These are phyloP conservation scores for Lycium ferocissimum DNA, from an alignment of 257 asterid species.

Conservation along the genomic window DNA sequence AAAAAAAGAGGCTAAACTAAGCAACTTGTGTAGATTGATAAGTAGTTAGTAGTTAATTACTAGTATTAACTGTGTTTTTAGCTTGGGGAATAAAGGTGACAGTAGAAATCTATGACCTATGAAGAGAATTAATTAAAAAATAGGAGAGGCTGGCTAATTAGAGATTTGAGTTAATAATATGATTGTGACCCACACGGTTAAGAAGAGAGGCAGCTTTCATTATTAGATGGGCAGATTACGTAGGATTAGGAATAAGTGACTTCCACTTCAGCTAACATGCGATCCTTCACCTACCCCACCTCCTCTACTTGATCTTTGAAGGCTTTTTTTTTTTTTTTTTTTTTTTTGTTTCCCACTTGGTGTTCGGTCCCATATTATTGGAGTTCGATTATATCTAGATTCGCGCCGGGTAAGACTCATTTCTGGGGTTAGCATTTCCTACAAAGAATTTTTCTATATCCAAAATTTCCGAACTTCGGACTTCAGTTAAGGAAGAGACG, in stretches of 20 bases:
- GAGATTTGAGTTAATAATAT: slow-evolving; percentile 16
- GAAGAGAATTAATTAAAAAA: neutral
- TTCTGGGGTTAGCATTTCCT: too few species aligned
- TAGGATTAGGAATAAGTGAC: slow-evolving; percentile 43
- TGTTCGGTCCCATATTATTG: too few species aligned
- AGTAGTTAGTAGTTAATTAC: neutral
- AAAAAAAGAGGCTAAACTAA: neutral
- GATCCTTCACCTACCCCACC: neutral
- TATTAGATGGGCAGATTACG: slow-evolving; percentile 43
- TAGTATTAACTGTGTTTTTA: neutral
- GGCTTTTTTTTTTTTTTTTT: too few species aligned
- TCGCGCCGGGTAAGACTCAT: too few species aligned
- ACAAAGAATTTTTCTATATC: too few species aligned
- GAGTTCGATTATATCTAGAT: too few species aligned
- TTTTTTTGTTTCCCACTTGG: too few species aligned
- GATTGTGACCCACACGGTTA: slow-evolving; percentile 41
- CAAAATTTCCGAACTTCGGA: too few species aligned
- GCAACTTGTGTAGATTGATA: slow-evolving; percentile 7
- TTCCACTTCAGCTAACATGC: slow-evolving; percentile 51
- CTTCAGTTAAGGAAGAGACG: too few species aligned
- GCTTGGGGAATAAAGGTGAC: neutral
- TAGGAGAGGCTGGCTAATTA: slow-evolving; percentile 26
- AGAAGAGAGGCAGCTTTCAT: slow-evolving; percentile 29
- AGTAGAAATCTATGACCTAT: slow-evolving; percentile 6
- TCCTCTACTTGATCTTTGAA: neutral